These are phyloP conservation scores for Glaciozyma martinii DNA, from an alignment of 768 basidiomycete species.

Conservation along the genomic window DNA sequence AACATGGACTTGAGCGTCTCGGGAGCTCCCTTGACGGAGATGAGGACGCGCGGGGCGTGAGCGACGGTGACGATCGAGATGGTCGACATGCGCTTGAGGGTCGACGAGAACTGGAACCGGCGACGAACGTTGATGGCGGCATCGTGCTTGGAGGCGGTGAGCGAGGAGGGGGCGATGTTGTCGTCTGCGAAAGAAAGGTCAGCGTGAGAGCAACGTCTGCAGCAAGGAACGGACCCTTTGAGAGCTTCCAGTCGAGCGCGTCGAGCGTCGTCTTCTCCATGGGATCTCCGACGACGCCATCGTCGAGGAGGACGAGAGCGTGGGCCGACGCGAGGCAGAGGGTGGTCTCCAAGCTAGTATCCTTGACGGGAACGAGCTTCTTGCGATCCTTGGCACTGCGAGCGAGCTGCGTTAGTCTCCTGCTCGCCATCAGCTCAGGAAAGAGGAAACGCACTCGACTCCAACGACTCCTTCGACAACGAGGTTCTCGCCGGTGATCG, in stretches of 20 bases:
- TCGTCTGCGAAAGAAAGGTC: constrained; percentile 42
- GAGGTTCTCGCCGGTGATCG: constrained; percentile 90
- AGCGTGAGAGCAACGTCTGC: not conserved
- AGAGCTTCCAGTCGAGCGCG: constrained; percentile 76
- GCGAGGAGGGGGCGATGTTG: constrained; percentile 52
- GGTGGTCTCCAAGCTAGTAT: constrained; percentile 66
- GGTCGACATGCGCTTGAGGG: constrained; percentile 95
- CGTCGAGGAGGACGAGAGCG: constrained; percentile 85
- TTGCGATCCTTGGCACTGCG: constrained; percentile 45
- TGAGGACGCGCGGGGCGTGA: constrained; percentile 31
- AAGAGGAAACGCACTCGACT: constrained; percentile 56
- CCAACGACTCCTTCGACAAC: constrained; percentile 91
- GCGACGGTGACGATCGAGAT: constrained; percentile 46
- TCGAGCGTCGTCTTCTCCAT: constrained; percentile 98
- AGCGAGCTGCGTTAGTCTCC: constrained; percentile 2
- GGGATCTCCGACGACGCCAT: constrained; percentile 92
- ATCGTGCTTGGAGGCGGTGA: constrained; percentile 40
- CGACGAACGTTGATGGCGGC: constrained; percentile 62
- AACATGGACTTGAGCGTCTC: constrained; percentile 93
- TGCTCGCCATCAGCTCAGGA: not conserved
- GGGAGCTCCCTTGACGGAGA: constrained; percentile 87
- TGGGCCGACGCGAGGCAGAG: constrained; percentile 87
- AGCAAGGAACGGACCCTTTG: constrained; percentile 44
- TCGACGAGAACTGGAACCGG: constrained; percentile 95
- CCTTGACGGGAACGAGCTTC: constrained; percentile 66